Evolutionary conservation across 2,329 filamentous ascomycete species (phyloP).

Genomic region (Hypoxylon sp.): DNA sequence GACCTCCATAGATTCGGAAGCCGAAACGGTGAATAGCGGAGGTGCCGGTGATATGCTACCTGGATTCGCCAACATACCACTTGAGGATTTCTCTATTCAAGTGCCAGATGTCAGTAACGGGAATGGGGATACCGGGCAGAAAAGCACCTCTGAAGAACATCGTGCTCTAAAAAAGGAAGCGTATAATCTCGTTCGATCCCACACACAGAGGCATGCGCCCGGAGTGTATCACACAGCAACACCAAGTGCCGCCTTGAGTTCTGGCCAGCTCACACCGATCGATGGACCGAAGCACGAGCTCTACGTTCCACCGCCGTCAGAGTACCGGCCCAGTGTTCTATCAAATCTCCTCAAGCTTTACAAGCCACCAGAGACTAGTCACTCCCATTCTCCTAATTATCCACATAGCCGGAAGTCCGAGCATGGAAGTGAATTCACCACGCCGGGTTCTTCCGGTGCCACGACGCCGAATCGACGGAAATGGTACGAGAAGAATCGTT

Average conservation of each 20-base stretch:
- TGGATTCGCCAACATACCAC: conserved; percentile 50
- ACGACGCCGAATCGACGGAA: conserved; percentile 60
- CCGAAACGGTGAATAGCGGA: conserved; percentile 50
- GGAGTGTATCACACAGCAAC: conserved; percentile 30
- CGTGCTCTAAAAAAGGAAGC: conserved; percentile 55
- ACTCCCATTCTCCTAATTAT: conserved; percentile 43
- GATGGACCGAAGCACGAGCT: conserved; percentile 58
- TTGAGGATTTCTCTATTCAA: conserved; percentile 51
- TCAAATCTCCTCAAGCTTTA: conserved; percentile 63
- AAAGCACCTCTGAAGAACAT: conserved; percentile 43
- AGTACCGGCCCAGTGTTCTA: conserved; percentile 61
- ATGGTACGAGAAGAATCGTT: conserved; percentile 64
- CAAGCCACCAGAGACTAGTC: conserved; percentile 54
- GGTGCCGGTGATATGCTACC: conserved; percentile 45
- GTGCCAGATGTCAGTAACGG: conserved; percentile 28
- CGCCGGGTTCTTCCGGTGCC: conserved; percentile 57
- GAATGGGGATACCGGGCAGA: conserved; percentile 33
- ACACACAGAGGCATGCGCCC: conserved; percentile 52
- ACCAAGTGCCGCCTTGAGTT: conserved; percentile 34
- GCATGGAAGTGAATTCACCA: conserved; percentile 48
- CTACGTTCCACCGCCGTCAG: conserved; percentile 56
- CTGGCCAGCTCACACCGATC: conserved; percentile 48
- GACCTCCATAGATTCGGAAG: conserved; percentile 56
- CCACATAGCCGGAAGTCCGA: conserved; percentile 49
- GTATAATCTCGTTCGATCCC: conserved; percentile 59